Evolutionary conservation across 176 grass and related monocot species (phyloP), one percentile per base, ranked within the genome.

Genomic region (Tillandsia fasciculata): DNA sequence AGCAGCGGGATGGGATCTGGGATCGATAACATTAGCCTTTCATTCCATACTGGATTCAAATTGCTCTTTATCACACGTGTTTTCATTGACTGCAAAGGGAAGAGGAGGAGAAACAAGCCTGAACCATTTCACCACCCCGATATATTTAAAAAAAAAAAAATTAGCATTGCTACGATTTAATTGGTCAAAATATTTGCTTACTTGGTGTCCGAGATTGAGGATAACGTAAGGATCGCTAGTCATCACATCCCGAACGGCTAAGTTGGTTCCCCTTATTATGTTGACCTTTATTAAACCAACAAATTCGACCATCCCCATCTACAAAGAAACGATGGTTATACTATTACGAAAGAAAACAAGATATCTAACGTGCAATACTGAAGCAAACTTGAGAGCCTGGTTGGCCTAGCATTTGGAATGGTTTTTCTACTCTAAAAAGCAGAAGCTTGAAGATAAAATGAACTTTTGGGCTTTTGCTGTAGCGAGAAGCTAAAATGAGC

Each of bases 291-390:
- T 92, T 75, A 92, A 87, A 70, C 93, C 93, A 51, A 92, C 66
- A 48, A 97, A 97, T 69, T 97, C 93, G 70, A 97, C 77, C 93
- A 97, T 97, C n/a, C 89, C 93, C 71, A 92, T 72, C 73, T 81
- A 82, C 70, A 69, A 12, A 77, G n/a, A 61, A 61, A 61, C 10
- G 3, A 23, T 61, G 56, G 10, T 61, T 61, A 23, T 18, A 61
- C 22, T 61, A 7, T 61, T 61, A 7, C 15, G 56, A 61, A 61
- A 9, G 56, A 17, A 18, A 9, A 61, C 13, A 61, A 18, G 56
- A 22, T 18, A 61, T 61, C 11, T 61, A n/a, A 22, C 18, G 14
- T 9, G 17, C 17, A 9, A 9, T 23, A 61, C 22, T 61, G 13
- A 61, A n/a, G 9, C 56, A 61, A 61, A 61, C 10, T 61, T 42